Conservation (phyloP, 257 asterid species). For the Nicotiana noctiflora region DNA sequence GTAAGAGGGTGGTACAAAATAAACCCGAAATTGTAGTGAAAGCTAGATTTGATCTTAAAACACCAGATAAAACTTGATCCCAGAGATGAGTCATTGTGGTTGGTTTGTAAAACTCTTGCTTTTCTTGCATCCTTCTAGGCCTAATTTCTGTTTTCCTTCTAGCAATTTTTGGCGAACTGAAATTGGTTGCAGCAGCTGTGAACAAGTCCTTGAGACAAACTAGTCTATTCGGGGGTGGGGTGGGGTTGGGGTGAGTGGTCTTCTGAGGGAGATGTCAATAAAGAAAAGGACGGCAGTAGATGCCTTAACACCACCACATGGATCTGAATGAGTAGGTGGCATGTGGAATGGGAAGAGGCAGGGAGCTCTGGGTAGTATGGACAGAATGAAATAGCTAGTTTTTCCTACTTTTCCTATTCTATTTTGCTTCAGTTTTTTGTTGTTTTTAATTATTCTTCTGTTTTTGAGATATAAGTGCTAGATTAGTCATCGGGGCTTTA, state of each 20-base stretch:
- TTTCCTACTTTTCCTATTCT: background rate
- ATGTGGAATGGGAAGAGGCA: background rate
- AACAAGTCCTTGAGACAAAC: background rate
- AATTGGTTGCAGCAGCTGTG: background rate
- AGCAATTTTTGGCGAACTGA: background rate
- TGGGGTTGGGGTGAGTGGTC: background rate
- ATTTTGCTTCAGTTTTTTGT: background rate
- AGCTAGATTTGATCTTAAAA: background rate
- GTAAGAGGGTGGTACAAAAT: background rate
- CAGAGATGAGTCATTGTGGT: background rate
- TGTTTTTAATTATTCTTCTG: background rate
- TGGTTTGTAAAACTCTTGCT: background rate
- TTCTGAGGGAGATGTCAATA: background rate
- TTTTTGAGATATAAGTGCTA: too few species aligned
- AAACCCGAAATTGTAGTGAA: background rate
- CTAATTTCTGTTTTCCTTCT: background rate
- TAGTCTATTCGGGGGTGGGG: background rate
- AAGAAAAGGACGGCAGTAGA: background rate
- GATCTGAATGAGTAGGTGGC: background rate
- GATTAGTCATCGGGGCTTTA: too few species aligned
- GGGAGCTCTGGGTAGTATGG: background rate
- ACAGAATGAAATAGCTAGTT: background rate
- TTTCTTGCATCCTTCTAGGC: background rate
- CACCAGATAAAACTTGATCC: background rate
- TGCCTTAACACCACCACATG: background rate